Evolutionary conservation across 23 red algal species (phyloP).

Genomic region (Gracilaria gracilis): DNA sequence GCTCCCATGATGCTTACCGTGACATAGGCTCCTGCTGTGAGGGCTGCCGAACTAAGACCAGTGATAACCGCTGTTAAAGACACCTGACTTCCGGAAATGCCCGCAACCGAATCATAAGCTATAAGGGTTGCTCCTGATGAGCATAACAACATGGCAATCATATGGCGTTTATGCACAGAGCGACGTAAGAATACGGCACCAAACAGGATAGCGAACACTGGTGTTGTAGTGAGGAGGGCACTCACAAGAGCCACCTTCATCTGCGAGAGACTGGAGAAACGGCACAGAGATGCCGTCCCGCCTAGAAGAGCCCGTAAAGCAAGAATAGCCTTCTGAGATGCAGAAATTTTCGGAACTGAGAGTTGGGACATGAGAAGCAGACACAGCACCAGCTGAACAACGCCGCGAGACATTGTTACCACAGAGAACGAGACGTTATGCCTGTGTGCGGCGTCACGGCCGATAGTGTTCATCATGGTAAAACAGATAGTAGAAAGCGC

Average conservation of each 20-base stretch:
- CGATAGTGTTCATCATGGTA: constrained; percentile 28
- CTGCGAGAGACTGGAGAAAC: not conserved
- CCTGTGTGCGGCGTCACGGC: not conserved
- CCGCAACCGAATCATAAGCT: not conserved
- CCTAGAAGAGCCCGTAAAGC: constrained; percentile 2
- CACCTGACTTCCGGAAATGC: not conserved
- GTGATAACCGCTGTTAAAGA: not conserved
- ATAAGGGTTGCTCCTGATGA: constrained; percentile 6
- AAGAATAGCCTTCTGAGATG: not conserved
- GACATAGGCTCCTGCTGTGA: constrained; percentile 34
- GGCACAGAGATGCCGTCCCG: not conserved
- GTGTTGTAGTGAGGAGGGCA: not conserved
- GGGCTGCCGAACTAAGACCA: constrained; percentile 7
- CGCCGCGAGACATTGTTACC: constrained; percentile 9
- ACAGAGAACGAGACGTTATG: not conserved
- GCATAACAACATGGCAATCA: not conserved
- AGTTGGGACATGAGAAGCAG: not conserved
- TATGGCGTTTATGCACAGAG: not conserved
- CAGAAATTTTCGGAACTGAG: not conserved
- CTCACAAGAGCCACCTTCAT: constrained; percentile 16
- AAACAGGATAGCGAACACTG: constrained; percentile 3
- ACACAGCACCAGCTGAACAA: constrained; percentile 1
- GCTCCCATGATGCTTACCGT: constrained; percentile 27
- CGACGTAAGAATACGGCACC: constrained; percentile 1
- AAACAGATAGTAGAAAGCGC: not conserved